Conservation (phyloP, 345 rosid species). For the Arabis alpina region DNA sequence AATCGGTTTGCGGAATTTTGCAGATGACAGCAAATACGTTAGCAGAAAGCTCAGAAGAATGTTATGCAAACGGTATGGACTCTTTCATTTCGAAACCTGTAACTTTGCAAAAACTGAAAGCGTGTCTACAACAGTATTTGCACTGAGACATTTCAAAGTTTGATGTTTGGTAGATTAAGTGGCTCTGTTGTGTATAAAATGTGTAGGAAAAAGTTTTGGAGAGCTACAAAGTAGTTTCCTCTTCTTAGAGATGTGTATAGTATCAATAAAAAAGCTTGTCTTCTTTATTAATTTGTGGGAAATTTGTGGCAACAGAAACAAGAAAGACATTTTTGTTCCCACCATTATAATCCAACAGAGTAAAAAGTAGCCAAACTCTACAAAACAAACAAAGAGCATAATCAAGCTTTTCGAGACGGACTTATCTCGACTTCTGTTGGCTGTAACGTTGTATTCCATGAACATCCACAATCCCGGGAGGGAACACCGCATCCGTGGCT, state of each 20-base stretch:
- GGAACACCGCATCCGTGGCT: conserved; percentile 67
- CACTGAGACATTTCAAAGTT: conserved; percentile 46
- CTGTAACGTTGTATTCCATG: conserved; percentile 62
- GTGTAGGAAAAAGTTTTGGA: conserved; percentile 68
- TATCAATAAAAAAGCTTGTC: conserved; percentile 31
- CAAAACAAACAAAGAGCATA: conserved; percentile 22
- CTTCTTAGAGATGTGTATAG: conserved; percentile 41
- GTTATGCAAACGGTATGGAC: conserved; percentile 82
- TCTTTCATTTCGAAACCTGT: conserved; percentile 93
- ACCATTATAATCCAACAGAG: conserved; percentile 22
- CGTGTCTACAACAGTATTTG: conserved; percentile 69
- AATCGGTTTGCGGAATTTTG: conserved; percentile 29
- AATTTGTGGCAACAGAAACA: conserved; percentile 28
- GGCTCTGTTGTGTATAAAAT: conserved; percentile 45
- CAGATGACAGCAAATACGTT: conserved; percentile 97
- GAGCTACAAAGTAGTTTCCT: conserved; percentile 40
- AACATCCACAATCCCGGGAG: conserved; percentile 68
- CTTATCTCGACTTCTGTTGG: conserved; percentile 56
- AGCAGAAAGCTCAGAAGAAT: conserved; percentile 90
- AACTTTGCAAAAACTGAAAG: conserved; percentile 76
- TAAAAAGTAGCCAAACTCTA: conserved; percentile 22
- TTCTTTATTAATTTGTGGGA: conserved; percentile 38
- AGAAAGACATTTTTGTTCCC: conserved; percentile 17
- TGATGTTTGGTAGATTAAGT: conserved; percentile 47
- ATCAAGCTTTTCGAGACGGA: conserved; percentile 8